Conservation (phyloP, 1,139 yeast species). For the Magnusiomyces paraingens region DNA sequence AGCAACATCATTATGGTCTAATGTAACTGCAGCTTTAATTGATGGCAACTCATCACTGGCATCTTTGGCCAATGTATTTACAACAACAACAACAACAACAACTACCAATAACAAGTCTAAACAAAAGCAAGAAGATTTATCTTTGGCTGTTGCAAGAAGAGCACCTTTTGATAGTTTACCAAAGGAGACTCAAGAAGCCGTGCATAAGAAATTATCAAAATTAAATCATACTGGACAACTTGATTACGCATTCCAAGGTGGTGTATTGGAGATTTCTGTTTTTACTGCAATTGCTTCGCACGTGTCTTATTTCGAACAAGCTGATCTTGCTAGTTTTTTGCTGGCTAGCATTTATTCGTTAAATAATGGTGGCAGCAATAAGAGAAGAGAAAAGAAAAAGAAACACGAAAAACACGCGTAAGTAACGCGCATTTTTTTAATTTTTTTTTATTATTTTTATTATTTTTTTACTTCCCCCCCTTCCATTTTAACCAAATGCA, state of each 20-base stretch:
- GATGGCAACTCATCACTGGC: not conserved
- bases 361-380: not conserved
- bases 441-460: no score
- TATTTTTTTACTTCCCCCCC: no score
- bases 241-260: conserved; percentile 76
- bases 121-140: not conserved
- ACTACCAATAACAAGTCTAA: not conserved
- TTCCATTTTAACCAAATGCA: no score
- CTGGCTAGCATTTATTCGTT: conserved; percentile 35
- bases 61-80: no score
- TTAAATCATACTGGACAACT: conserved; percentile 65
- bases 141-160: conserved; percentile 10
- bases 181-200: conserved; percentile 17
- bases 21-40: not conserved
- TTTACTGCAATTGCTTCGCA: conserved; percentile 83
- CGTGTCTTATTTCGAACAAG: conserved; percentile 80
- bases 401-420: not conserved
- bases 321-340: conserved; percentile 75
- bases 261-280: conserved; percentile 70
- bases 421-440: no score
- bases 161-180: conserved; percentile 17
- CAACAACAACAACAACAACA: not conserved
- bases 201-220: conserved; percentile 24
- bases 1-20: conserved; percentile 43
- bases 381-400: no score